A percentile compares a stretch with the other conserved stretches of the same genome.
Conservation (phyloP, 2,329 filamentous ascomycete genomes). For the Fusarium xylarioides region DNA sequence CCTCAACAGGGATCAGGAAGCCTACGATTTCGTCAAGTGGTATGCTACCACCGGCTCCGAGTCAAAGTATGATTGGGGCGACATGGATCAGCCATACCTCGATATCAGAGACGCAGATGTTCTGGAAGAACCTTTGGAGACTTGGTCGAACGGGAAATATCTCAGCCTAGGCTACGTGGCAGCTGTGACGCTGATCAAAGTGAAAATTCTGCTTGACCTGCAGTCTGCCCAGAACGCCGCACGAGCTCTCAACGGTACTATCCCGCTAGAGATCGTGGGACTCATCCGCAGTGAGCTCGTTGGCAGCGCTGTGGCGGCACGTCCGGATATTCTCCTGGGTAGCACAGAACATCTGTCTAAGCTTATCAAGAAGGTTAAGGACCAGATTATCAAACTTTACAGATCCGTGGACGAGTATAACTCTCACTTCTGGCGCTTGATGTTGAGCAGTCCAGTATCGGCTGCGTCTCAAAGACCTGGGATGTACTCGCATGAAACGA, state of each 20-base stretch:
- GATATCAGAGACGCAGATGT: slow-evolving; percentile 51
- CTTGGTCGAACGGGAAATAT: not conserved
- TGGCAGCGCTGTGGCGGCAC: not conserved
- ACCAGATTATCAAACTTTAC: slow-evolving; percentile 23
- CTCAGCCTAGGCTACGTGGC: slow-evolving; percentile 20
- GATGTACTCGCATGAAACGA: not conserved
- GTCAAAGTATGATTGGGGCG: slow-evolving; percentile 28
- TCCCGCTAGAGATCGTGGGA: slow-evolving; percentile 36
- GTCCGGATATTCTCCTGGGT: not conserved
- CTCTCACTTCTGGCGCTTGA: slow-evolving; percentile 24
- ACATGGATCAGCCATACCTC: slow-evolving; percentile 40
- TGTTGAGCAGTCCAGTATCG: slow-evolving; percentile 8
- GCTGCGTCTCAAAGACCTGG: slow-evolving; percentile 2
- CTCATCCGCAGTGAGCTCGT: slow-evolving; percentile 30
- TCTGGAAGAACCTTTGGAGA: slow-evolving; percentile 46
- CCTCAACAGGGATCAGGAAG: slow-evolving; percentile 60
- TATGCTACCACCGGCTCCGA: slow-evolving; percentile 32
- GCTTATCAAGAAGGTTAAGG: slow-evolving; percentile 21
- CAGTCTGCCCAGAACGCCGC: slow-evolving; percentile 25
- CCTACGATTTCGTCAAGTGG: slow-evolving; percentile 56
- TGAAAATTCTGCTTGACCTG: slow-evolving; percentile 38
- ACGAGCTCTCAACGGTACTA: not conserved
- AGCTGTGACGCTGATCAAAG: slow-evolving; percentile 36
- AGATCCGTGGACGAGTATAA: slow-evolving; percentile 24
- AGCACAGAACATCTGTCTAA: not conserved